Base-by-base conservation (phyloP, 768 basidiomycete genomes). In the Leccinum boreale region DNA sequence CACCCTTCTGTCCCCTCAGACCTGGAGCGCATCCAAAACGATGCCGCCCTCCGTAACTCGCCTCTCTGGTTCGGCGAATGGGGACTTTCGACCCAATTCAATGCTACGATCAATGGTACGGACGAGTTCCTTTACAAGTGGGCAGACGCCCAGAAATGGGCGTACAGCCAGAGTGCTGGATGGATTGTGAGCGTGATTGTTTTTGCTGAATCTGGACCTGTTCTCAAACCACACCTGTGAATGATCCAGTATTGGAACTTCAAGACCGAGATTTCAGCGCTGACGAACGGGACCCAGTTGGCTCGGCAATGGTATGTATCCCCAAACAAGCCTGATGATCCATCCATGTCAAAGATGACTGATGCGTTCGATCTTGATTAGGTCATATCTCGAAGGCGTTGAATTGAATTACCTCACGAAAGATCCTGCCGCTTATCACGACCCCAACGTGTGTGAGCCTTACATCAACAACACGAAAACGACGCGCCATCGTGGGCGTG, bases 71-170 rank as follows among this genome's bases (percentile, higher is more conserved):
- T 83, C 56, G 84, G 78, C 51, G 84, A 85, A 70, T 85, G 83
- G 83, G 77, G 80, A 17, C 77, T 90, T 21, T 67, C 86, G 11
- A 89, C 87, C 1, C 77, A 87, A 58, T 89, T 89, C 69, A 42
- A 62, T n/a, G 84, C 87, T 5, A 81, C 83, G 3, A 79, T 88
- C 70, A 39, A 62, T 19, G 84, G 87, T 5, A 81, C 83, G 3
- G 79, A 88, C 53, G 78, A 66, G 0, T 89, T 90, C 75, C 68
- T 89, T 45, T 59, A 52, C 57, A 71, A 86, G 65, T 89, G 88
- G 88, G 88, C 86, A 11, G 89, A 90, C 62, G 86, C 88, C 24
- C 88, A 90, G 70, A 90, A 90, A 68, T 70, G 83, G 39, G 75
- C 80, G 1, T 89, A 89, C 53, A 77, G 79, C 54, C 71, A 85